These are phyloP conservation scores for Exophiala sideris DNA, from an alignment of 2,329 filamentous ascomycete species.

Conservation along the genomic window DNA sequence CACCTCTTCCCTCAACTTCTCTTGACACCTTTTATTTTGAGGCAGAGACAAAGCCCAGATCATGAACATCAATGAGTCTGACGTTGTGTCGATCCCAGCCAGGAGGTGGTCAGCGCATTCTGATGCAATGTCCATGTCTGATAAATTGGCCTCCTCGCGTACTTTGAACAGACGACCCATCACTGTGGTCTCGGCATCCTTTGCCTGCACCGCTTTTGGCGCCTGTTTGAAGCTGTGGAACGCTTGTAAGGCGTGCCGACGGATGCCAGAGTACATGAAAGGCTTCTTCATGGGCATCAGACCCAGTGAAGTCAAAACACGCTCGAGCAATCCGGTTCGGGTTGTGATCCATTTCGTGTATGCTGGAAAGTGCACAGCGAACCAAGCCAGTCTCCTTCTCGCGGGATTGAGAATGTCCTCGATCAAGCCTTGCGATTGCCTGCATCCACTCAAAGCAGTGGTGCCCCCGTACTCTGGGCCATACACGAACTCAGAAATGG, in stretches of 20 bases:
- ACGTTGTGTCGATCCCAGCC: constrained; percentile 53
- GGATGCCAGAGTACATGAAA: constrained; percentile 51
- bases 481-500: constrained; percentile 53
- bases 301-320: constrained; percentile 32
- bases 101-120: constrained; percentile 54
- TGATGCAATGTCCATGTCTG: constrained; percentile 50
- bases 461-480: constrained; percentile 45
- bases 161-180: constrained; percentile 26
- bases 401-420: constrained; percentile 49
- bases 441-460: constrained; percentile 39
- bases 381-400: constrained; percentile 49
- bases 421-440: constrained; percentile 41
- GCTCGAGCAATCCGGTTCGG: constrained; percentile 38
- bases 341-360: constrained; percentile 51
- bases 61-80: constrained; percentile 51
- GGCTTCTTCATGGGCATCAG: constrained; percentile 52
- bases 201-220: constrained; percentile 29
- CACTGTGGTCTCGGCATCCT: constrained; percentile 22
- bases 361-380: constrained; percentile 44
- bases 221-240: constrained; percentile 32
- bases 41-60: constrained; percentile 50
- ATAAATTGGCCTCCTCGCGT: constrained; percentile 32
- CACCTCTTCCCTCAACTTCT: constrained; percentile 45
- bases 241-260: constrained; percentile 41
- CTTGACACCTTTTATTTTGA: constrained; percentile 41